Conservation (phyloP, 2,329 filamentous ascomycete genomes). For the Ophiostoma sp. region DNA sequence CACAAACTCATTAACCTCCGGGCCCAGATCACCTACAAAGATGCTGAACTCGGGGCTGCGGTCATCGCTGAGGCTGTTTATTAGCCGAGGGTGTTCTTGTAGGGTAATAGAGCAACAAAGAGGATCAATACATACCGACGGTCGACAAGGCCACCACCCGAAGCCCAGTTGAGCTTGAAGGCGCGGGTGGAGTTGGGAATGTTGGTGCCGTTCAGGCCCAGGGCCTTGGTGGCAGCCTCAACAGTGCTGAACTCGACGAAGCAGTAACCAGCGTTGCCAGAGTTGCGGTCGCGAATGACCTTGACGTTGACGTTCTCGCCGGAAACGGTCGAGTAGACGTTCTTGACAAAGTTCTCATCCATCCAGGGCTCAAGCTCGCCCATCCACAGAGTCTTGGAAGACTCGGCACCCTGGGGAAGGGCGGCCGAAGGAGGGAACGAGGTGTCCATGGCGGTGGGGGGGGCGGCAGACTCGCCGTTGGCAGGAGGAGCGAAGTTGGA, state of each 20-base stretch:
- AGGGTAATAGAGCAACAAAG: neutral
- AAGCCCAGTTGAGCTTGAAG: conserved; percentile 99
- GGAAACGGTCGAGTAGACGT: conserved; percentile 80
- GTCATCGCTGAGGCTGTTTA: conserved; percentile 62
- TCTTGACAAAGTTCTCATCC: conserved; percentile 97
- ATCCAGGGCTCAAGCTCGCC: conserved; percentile 99
- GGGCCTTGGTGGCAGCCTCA: conserved; percentile 83
- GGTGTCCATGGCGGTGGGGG: conserved; percentile 29
- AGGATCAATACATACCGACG: conserved; percentile 60
- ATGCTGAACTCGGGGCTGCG: conserved; percentile 95
- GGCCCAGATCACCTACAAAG: conserved; percentile 95
- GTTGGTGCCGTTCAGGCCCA: conserved; percentile 78
- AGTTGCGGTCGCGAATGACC: conserved; percentile 99
- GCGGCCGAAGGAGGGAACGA: conserved; percentile 28
- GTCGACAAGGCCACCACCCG: conserved; percentile 89
- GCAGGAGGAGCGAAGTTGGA: conserved; percentile 26
- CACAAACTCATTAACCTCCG: conserved; percentile 98
- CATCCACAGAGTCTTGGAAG: conserved; percentile 70
- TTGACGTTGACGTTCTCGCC: conserved; percentile 96
- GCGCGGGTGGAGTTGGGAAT: conserved; percentile 92
- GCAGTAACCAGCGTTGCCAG: conserved; percentile 96
- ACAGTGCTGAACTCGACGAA: conserved; percentile 88
- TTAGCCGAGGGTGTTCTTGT: neutral
- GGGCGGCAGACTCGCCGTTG: conserved; percentile 28
- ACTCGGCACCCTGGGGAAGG: conserved; percentile 37